phyloP scores from a whole-genome alignment of 371 early-diverging fungal genomes.

The Mucor circinelloides region DNA sequence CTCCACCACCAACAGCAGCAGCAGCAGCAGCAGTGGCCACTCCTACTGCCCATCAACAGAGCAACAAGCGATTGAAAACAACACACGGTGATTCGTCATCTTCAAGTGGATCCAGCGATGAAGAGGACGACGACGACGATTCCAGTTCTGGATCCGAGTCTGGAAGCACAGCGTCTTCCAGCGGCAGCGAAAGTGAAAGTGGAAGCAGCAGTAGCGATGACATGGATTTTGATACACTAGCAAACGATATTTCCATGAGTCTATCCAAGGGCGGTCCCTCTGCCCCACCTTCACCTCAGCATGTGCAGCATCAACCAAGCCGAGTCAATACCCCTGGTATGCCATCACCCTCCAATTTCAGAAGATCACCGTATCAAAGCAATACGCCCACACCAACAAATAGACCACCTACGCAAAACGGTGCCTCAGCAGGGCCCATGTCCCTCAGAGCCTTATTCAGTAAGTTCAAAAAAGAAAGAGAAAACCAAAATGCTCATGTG shows the following conservation, averaged over 20 bases:
- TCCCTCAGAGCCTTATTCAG: conserved; percentile 25
- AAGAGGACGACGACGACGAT: conserved; percentile 10
- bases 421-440: conserved; percentile 15
- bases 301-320: background rate
- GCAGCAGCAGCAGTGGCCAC: background rate
- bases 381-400: conserved; percentile 11
- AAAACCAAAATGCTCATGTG: background rate
- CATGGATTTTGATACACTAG: conserved; percentile 29
- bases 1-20: background rate
- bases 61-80: background rate
- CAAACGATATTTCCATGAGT: conserved; percentile 25
- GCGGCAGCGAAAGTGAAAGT: conserved; percentile 21
- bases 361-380: conserved; percentile 2
- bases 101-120: conserved; percentile 5
- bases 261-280: conserved; percentile 24
- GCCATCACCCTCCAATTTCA: background rate
- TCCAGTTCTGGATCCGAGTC: conserved; percentile 20
- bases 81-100: background rate
- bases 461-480: conserved; percentile 3
- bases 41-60: background rate
- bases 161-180: conserved; percentile 13
- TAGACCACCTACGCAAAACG: background rate
- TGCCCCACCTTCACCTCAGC: conserved; percentile 21
- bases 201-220: conserved; percentile 19
- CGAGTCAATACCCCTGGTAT: conserved; percentile 2